Conservation (phyloP, 768 basidiomycete genomes). For the Auricularia cornea region DNA sequence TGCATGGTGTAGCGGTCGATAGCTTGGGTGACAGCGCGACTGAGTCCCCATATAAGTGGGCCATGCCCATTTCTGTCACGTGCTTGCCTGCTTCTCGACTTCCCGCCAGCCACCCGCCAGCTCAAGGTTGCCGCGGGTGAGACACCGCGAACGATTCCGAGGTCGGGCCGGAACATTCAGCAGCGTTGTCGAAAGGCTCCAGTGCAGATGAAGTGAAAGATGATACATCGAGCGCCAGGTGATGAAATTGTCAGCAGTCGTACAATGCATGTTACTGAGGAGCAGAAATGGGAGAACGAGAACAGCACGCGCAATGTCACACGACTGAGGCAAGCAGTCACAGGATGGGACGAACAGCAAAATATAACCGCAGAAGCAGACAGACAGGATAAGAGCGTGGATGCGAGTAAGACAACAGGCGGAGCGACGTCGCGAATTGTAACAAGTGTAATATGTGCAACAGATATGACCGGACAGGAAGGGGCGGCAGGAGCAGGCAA, state of each 20-base stretch:
- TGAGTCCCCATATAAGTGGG: too few species aligned
- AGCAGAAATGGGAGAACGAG: background rate
- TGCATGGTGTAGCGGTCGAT: too few species aligned
- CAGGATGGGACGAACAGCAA: background rate
- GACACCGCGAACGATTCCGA: too few species aligned
- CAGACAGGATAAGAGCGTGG: background rate
- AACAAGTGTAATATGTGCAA: background rate
- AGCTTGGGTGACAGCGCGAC: too few species aligned
- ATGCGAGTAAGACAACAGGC: background rate
- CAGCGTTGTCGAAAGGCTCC: too few species aligned
- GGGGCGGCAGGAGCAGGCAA: background rate
- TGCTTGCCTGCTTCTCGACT: too few species aligned
- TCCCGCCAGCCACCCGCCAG: too few species aligned
- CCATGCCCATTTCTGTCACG: too few species aligned
- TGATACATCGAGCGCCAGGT: background rate
- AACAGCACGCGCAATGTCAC: slow-evolving; percentile 1
- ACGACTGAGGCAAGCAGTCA: background rate
- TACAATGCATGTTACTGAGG: slow-evolving; percentile 1
- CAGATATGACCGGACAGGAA: background rate
- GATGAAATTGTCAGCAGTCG: background rate
- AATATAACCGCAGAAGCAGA: background rate
- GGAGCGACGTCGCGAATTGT: background rate
- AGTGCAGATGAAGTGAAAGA: too few species aligned
- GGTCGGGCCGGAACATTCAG: too few species aligned
- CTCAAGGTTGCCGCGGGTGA: too few species aligned